These are phyloP conservation scores for Ilex aquifolium DNA, from an alignment of 257 asterid species.

Conservation along the genomic window DNA sequence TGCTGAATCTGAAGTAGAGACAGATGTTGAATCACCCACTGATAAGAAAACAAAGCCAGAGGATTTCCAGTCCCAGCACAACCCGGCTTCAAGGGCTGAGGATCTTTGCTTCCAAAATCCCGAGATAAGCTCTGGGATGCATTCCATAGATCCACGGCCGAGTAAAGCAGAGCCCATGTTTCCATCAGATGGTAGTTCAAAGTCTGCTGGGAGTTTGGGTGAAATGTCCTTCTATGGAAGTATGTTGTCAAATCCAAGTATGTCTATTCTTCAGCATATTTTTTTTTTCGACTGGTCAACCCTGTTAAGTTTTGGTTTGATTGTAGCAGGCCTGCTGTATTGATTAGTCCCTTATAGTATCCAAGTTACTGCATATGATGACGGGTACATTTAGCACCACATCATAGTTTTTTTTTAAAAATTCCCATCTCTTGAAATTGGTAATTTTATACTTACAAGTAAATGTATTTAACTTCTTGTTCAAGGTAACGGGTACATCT, in stretches of 20 bases:
- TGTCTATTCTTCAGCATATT: slow-evolving; percentile 13
- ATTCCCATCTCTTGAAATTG: too few species aligned
- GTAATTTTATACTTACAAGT: too few species aligned
- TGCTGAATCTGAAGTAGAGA: slow-evolving; percentile 79
- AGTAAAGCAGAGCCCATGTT: slow-evolving; percentile 62
- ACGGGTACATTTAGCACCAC: too few species aligned
- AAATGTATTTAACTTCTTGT: too few species aligned
- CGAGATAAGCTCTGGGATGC: slow-evolving; percentile 37
- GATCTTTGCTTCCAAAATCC: slow-evolving; percentile 61
- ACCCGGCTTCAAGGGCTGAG: slow-evolving; percentile 41
- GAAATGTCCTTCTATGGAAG: slow-evolving; percentile 70
- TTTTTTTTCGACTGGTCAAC: not conserved
- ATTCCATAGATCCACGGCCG: slow-evolving; percentile 40
- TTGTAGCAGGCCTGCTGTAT: not conserved
- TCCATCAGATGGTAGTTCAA: slow-evolving; percentile 62
- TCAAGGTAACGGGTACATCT: too few species aligned
- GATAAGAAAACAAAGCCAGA: slow-evolving; percentile 80
- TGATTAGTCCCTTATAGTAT: too few species aligned
- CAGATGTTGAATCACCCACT: slow-evolving; percentile 89
- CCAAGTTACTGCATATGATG: too few species aligned
- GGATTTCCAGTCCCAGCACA: slow-evolving; percentile 51
- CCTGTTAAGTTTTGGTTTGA: not conserved
- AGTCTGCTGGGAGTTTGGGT: slow-evolving; percentile 47
- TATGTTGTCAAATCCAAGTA: slow-evolving; percentile 55
- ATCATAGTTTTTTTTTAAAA: too few species aligned